A percentile compares a stretch with the other conserved stretches of the same genome.
These are phyloP conservation scores for Porpolomopsis calyptriformis DNA, from an alignment of 768 basidiomycete species.

Conservation along the genomic window DNA sequence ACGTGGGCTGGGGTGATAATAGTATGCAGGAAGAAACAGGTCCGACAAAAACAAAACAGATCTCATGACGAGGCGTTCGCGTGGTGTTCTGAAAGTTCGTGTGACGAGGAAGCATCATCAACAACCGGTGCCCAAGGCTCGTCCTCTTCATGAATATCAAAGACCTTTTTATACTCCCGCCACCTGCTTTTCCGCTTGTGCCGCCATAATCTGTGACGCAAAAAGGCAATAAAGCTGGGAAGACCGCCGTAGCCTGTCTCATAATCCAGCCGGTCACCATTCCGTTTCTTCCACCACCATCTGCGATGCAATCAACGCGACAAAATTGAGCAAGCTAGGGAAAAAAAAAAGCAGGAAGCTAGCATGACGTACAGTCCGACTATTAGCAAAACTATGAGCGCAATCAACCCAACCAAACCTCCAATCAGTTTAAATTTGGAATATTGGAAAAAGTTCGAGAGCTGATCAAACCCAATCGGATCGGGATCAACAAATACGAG, in stretches of 20 bases:
- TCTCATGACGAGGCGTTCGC: too few species aligned
- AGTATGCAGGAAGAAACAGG: too few species aligned
- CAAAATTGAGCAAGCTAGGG: background rate
- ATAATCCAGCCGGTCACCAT: too few species aligned
- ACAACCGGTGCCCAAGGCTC: too few species aligned
- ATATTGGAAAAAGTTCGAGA: constrained; percentile 31
- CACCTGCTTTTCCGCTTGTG: background rate
- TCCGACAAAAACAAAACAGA: too few species aligned
- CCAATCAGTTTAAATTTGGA: constrained; percentile 42
- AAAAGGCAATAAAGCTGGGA: background rate
- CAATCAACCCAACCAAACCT: constrained; percentile 31
- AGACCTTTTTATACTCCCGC: background rate
- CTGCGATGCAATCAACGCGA: constrained; percentile 8
- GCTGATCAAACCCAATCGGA: constrained; percentile 34
- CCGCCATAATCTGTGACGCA: background rate
- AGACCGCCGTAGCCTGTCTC: too few species aligned
- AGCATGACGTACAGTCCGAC: constrained; percentile 29
- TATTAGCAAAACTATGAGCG: constrained; percentile 28
- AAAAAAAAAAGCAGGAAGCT: too few species aligned
- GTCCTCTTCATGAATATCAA: background rate
- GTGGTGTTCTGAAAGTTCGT: too few species aligned
- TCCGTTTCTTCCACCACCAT: constrained; percentile 21
- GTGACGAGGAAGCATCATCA: too few species aligned
- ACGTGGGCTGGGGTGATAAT: too few species aligned
- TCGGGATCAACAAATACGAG: constrained; percentile 44